Base-by-base conservation (phyloP, 495 filamentous ascomycete genomes). In the Bryoglossum gracile region DNA sequence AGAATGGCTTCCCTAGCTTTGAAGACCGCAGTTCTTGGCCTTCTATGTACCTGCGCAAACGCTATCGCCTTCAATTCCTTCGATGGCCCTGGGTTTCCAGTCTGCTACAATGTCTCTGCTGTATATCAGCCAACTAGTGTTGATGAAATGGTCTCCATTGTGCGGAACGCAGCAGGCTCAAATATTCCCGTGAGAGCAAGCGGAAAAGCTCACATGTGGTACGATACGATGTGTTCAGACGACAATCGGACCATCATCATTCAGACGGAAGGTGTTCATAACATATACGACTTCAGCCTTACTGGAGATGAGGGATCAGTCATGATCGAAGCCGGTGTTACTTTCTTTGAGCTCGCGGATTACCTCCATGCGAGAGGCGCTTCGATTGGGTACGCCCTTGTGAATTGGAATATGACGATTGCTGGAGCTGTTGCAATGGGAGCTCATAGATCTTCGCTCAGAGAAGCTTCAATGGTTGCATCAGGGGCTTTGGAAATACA, bases 331-430 rank as follows among this genome's bases (percentile, higher is more conserved):
- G 69, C 67, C 6, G 70, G 71, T 10, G 69, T 72, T 9, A 72
- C 70, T 2, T 75, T 75, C 46, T 66, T 75, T 38, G 67, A 75
- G 58, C 66, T 75, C 14, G 70, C 71, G 8, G 69, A 69, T 25
- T 72, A 67, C 43, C 60, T 75, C 6, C 71, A 75, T 39, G 57
- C 57, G 10, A 55, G 64, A 14, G 61, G 56, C 30, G 71, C 70
- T 28, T 68, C 63, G 4, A 65, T 75, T 40, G 71, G 70, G 13
- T 73, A 72, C 45, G 68, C 70, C 13, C 55, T 73, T 11, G 70
- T 72, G 8, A 75, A 73, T 45, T 75, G 71, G 71, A 73, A 75
- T 28, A 75, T 75, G 48, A 72, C 65, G 5, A 66, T 75, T 53
- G 70, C 69, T 4, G 71, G 70, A 10, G 65, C 65, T 5, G 62